phyloP scores from a whole-genome alignment of 495 filamentous ascomycete genomes.

The Halenospora varia region DNA sequence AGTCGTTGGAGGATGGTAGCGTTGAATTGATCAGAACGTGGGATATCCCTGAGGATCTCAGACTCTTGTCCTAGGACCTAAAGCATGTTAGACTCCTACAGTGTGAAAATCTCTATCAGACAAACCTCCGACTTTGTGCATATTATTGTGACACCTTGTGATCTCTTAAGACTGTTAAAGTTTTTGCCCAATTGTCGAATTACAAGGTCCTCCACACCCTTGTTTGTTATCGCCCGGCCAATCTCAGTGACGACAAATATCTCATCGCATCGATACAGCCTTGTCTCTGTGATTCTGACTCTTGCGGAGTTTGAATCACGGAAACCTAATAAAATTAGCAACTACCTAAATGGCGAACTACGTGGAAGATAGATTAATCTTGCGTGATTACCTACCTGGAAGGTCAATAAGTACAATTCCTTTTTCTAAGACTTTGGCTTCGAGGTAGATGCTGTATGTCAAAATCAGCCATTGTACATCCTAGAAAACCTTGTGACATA shows the following conservation, averaged over 20 bases:
- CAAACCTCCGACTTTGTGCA: slow-evolving; percentile 9
- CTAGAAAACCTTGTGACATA: neutral
- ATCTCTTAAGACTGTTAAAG: slow-evolving; percentile 1
- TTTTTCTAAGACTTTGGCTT: neutral
- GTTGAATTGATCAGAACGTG: slow-evolving; percentile 2
- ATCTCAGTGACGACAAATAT: slow-evolving; percentile 2
- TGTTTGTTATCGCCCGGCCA: neutral
- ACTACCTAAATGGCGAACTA: too few relatives aligned
- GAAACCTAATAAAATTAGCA: neutral
- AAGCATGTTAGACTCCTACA: neutral
- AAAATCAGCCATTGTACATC: neutral
- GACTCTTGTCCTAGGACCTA: neutral
- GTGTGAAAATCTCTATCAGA: too few relatives aligned
- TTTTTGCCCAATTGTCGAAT: slow-evolving; percentile 8
- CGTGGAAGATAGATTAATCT: neutral
- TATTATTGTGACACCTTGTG: slow-evolving; percentile 2
- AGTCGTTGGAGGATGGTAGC: neutral
- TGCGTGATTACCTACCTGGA: neutral
- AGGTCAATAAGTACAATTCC: slow-evolving; percentile 4
- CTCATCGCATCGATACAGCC: slow-evolving; percentile 7
- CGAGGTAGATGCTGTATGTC: slow-evolving; percentile 2
- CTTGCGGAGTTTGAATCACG: slow-evolving; percentile 5
- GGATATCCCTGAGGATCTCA: slow-evolving; percentile 4
- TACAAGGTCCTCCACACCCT: neutral
- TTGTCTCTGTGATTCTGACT: slow-evolving; percentile 5